Conservation (phyloP, 331 rosid species). For the Malus hybrid region DNA sequence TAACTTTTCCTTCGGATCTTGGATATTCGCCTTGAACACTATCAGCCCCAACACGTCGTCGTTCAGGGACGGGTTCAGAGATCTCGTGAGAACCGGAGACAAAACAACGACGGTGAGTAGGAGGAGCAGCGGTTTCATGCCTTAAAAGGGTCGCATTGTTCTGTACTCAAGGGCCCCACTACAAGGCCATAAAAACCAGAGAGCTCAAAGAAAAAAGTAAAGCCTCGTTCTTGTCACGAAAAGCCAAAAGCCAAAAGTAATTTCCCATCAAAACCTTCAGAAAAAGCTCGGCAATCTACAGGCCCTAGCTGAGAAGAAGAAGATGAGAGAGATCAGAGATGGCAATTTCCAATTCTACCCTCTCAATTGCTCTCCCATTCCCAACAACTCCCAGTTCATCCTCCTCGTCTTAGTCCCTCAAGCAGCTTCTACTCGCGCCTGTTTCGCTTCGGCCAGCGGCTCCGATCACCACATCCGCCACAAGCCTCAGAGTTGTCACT, state of each 20-base stretch:
- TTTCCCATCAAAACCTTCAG: not conserved
- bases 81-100: conserved; percentile 20
- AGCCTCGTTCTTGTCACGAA: not conserved
- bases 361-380: too few relatives aligned
- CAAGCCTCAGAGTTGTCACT: not conserved
- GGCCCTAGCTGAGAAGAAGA: too few relatives aligned
- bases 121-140: conserved; percentile 32
- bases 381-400: too few relatives aligned
- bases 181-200: conserved; percentile 31
- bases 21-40: conserved; percentile 83
- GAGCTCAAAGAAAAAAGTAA: not conserved
- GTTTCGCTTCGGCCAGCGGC: not conserved
- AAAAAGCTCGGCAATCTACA: too few relatives aligned
- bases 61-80: conserved; percentile 74
- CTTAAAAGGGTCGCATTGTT: conserved; percentile 32
- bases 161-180: conserved; percentile 6
- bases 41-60: conserved; percentile 93
- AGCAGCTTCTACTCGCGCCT: not conserved
- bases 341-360: too few relatives aligned
- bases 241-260: not conserved
- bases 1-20: conserved; percentile 74
- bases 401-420: too few relatives aligned
- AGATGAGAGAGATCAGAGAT: too few relatives aligned
- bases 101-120: conserved; percentile 23
- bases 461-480: not conserved